These are phyloP conservation scores for Botrytis hyacinthi DNA, from an alignment of 2,329 filamentous ascomycete species.

Conservation along the genomic window DNA sequence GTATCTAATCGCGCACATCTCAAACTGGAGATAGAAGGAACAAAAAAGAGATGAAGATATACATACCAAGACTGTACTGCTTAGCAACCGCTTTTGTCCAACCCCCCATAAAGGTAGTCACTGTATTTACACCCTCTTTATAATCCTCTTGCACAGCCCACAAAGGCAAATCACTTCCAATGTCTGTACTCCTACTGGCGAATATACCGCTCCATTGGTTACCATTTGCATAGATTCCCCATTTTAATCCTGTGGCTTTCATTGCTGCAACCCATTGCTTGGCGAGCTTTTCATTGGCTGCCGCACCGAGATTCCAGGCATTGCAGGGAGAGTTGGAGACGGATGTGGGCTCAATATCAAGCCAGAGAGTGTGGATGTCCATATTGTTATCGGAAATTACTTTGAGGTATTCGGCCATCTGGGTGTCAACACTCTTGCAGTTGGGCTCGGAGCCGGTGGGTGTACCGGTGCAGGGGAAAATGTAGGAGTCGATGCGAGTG, in stretches of 20 bases:
- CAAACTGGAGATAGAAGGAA: not conserved
- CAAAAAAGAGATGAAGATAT: not conserved
- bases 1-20: not conserved
- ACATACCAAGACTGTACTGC: conserved; percentile 31
- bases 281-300: conserved; percentile 29
- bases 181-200: conserved; percentile 27
- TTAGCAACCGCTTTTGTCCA: conserved; percentile 32
- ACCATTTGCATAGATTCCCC: conserved; percentile 35
- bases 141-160: conserved; percentile 33
- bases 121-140: conserved; percentile 28
- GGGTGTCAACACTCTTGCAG: conserved; percentile 29
- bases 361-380: conserved; percentile 29
- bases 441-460: conserved; percentile 26
- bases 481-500: conserved; percentile 30
- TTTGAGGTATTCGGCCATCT: conserved; percentile 30
- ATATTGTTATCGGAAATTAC: conserved; percentile 27
- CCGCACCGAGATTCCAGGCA: conserved; percentile 29
- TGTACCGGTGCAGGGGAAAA: conserved; percentile 34
- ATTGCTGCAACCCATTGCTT: conserved; percentile 31
- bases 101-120: conserved; percentile 32
- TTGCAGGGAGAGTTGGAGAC: conserved; percentile 25
- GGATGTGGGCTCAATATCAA: conserved; percentile 31
- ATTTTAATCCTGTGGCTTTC: conserved; percentile 25
- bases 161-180: conserved; percentile 32
- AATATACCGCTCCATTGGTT: conserved; percentile 35